Conservation (phyloP, 2,329 filamentous ascomycete species). For the Raffaelea deltoideospora region DNA sequence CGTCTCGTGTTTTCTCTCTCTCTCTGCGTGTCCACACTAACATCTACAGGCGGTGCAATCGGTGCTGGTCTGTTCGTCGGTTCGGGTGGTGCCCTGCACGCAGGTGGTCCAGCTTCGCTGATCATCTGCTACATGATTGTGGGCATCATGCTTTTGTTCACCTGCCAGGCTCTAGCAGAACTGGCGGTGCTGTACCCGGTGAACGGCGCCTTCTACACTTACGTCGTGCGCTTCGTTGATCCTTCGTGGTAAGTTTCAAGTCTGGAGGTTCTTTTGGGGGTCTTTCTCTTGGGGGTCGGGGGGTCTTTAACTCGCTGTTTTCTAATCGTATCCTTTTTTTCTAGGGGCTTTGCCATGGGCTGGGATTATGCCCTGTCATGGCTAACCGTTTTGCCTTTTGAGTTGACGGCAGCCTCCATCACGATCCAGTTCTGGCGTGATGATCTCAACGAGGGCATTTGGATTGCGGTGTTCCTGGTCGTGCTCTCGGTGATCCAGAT, state of each 20-base stretch:
- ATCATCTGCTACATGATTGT: slow-evolving; percentile 38
- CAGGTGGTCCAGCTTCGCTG: slow-evolving; percentile 41
- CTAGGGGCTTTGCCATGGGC: slow-evolving; percentile 34
- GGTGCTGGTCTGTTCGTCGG: slow-evolving; percentile 54
- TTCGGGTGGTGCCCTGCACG: slow-evolving; percentile 42
- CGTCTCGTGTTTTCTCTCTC: background rate
- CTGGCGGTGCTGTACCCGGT: slow-evolving; percentile 44
- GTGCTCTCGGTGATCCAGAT: slow-evolving; percentile 34
- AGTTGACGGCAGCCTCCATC: slow-evolving; percentile 36
- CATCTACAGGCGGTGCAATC: slow-evolving; percentile 23
- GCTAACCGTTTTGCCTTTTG: slow-evolving; percentile 35
- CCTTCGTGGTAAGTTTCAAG: slow-evolving; percentile 30
- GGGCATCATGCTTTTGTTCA: slow-evolving; percentile 42
- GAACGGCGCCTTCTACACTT: slow-evolving; percentile 48
- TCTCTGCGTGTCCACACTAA: background rate
- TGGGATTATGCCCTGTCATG: slow-evolving; percentile 37
- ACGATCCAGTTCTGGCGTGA: slow-evolving; percentile 39
- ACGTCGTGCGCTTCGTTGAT: slow-evolving; percentile 44
- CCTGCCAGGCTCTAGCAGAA: slow-evolving; percentile 44
- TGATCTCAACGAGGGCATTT: slow-evolving; percentile 35
- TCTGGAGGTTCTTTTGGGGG: background rate
- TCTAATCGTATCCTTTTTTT: background rate
- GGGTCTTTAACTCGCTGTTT: background rate
- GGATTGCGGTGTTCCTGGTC: slow-evolving; percentile 40
- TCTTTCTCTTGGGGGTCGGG: too few relatives aligned